These are phyloP conservation scores for Bipolaris gigantea DNA, from an alignment of 2,329 filamentous ascomycete genomes.

Conservation along the genomic window DNA sequence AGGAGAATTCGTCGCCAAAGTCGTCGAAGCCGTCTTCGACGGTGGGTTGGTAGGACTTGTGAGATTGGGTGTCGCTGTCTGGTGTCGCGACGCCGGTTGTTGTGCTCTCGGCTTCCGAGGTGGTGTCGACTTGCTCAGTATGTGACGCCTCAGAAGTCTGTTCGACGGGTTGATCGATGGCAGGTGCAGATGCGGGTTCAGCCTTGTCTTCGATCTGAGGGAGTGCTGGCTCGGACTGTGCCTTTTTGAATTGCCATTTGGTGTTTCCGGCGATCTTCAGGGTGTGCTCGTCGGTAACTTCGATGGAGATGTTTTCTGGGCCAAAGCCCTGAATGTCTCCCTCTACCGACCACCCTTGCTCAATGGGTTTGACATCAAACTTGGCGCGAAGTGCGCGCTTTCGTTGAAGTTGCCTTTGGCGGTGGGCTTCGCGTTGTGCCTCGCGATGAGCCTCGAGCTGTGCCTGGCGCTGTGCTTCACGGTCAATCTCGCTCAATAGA, in stretches of 20 bases:
- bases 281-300: conserved; percentile 40
- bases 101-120: conserved; percentile 10
- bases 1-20: conserved; percentile 36
- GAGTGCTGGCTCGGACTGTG: conserved; percentile 13
- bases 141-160: not conserved
- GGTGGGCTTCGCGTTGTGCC: conserved; percentile 25
- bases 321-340: conserved; percentile 39
- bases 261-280: conserved; percentile 40
- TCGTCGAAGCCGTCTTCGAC: conserved; percentile 45
- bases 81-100: conserved; percentile 19
- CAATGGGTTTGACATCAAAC: conserved; percentile 35
- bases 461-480: conserved; percentile 24
- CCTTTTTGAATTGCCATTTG: conserved; percentile 23
- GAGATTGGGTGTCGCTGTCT: conserved; percentile 34
- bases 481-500: conserved; percentile 37
- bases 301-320: conserved; percentile 42
- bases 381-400: conserved; percentile 35
- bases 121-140: conserved; percentile 10
- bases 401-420: conserved; percentile 29
- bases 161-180: not conserved
- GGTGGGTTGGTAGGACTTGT: conserved; percentile 41
- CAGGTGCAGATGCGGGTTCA: not conserved
- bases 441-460: conserved; percentile 35
- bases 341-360: conserved; percentile 38
- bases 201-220: conserved; percentile 10